Conservation (phyloP, 441 rosid species). For the Macaranga tanarius region DNA sequence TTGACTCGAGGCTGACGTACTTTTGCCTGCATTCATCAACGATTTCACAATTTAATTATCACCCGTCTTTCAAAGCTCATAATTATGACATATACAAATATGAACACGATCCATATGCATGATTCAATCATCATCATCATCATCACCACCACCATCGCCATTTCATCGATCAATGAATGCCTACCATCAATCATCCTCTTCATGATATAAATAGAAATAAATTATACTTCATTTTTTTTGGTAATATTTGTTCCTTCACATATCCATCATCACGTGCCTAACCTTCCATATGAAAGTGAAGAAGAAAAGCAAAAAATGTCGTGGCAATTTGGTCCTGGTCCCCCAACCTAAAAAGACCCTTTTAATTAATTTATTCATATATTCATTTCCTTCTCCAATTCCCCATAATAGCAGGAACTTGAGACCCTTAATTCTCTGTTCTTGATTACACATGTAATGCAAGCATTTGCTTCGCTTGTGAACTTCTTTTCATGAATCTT, state of each 20-base stretch:
- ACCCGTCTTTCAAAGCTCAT: background rate
- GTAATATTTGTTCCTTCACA: background rate
- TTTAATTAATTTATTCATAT: background rate
- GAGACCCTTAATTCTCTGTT: background rate
- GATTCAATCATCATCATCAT: background rate
- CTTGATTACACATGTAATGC: background rate
- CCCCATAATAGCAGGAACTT: background rate
- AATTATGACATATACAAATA: background rate
- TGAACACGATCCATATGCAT: no score
- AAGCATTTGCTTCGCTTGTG: background rate
- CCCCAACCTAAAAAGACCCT: background rate
- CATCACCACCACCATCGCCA: background rate
- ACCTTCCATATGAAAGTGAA: background rate
- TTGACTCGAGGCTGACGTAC: conserved; percentile 31
- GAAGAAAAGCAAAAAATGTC: background rate
- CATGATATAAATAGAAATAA: no score
- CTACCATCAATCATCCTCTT: no score
- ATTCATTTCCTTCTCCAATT: background rate
- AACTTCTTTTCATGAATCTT: conserved; percentile 12
- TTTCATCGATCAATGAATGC: background rate
- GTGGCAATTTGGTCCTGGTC: background rate
- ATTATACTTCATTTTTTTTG: background rate
- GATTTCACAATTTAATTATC: conserved; percentile 3
- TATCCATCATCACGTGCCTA: background rate
- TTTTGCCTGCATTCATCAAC: conserved; percentile 44